A percentile compares a stretch with the other conserved stretches of the same genome.
These are phyloP conservation scores for Nothopassalora personata DNA, from an alignment of 2,329 filamentous ascomycete genomes.

Conservation along the genomic window DNA sequence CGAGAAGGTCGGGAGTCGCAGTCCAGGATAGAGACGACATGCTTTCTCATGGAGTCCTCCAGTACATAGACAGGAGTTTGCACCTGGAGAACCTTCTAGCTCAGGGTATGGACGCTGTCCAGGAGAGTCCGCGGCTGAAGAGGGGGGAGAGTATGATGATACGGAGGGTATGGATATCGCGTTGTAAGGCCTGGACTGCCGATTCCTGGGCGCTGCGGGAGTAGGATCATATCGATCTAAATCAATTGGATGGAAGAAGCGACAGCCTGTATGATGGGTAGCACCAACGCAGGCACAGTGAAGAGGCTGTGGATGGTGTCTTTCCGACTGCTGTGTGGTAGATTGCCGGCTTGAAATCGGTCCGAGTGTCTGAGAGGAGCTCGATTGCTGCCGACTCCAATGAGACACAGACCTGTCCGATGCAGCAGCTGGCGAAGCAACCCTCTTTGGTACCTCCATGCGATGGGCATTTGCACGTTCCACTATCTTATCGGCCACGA, in stretches of 20 bases:
- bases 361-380: not conserved
- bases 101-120: slow-evolving; percentile 9
- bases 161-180: slow-evolving; percentile 10
- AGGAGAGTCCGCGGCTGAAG: slow-evolving; percentile 5
- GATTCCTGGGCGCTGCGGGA: not conserved
- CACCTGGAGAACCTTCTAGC: slow-evolving; percentile 15
- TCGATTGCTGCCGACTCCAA: not conserved
- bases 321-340: not conserved
- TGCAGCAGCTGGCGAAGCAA: not conserved
- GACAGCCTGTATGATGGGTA: slow-evolving; percentile 8
- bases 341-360: not conserved
- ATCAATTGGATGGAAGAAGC: slow-evolving; percentile 16
- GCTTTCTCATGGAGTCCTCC: slow-evolving; percentile 16
- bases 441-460: not conserved
- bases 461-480: slow-evolving; percentile 11
- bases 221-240: slow-evolving; percentile 2
- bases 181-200: slow-evolving; percentile 8
- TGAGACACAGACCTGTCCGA: too few relatives aligned
- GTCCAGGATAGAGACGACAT: slow-evolving; percentile 17
- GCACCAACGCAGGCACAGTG: slow-evolving; percentile 15
- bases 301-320: not conserved
- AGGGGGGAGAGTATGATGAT: slow-evolving; percentile 7
- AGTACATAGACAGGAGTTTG: slow-evolving; percentile 16
- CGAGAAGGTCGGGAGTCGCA: slow-evolving; percentile 10
- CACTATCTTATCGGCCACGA: slow-evolving; percentile 55